Evolutionary conservation across 2,329 filamentous ascomycete genomes (phyloP), one percentile per base, ranked within the genome.

Genomic region (Talaromyces sp.): DNA sequence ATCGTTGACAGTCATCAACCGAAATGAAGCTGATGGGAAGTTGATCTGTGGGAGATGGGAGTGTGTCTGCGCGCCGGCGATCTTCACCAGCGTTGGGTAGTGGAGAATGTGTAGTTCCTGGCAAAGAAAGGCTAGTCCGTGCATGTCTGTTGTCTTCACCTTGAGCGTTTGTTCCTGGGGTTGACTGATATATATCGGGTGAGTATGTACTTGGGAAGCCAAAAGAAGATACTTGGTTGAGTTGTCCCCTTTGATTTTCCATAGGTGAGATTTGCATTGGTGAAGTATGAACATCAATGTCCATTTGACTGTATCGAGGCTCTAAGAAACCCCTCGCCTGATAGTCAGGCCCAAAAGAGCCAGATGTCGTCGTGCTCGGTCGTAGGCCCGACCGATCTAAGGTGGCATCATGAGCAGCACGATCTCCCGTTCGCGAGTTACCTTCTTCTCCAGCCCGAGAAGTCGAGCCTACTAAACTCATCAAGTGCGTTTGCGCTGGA

Each of bases 401-500:
- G 33, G 33, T 7, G 18, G 33, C 18, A 37, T 28, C 42, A 23
- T 16, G 39, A n/a, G 35, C 11, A 23, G 31, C 25, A 40, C 35
- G 18, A 23, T 59, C 42, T 52, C 39, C n/a, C 7, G 18, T 28
- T 7, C 12, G 31, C n/a, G 33, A 48, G 21, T 9, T 2, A 8
- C 21, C 37, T 28, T 48, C 8, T 37, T 50, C 46, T 3, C 23
- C 46, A 0, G 48, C 14, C 3, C 12, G 52, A 48, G 59, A 64
- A 9, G 7, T 23, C 11, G 62, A 50, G 21, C 58, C 69, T 93
- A 92, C 37, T 88, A 86, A 69, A 93, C 89, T 58, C 91, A 78
- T 48, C 18, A 63, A 46, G 28, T 56, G 59, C 37, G 56, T 35
- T 48, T 52, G 61, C n/a, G 12, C 42, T 12, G 42, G 52, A 35